Evolutionary conservation across 768 basidiomycete genomes (phyloP).

Genomic region (Termitomyces sp.): DNA sequence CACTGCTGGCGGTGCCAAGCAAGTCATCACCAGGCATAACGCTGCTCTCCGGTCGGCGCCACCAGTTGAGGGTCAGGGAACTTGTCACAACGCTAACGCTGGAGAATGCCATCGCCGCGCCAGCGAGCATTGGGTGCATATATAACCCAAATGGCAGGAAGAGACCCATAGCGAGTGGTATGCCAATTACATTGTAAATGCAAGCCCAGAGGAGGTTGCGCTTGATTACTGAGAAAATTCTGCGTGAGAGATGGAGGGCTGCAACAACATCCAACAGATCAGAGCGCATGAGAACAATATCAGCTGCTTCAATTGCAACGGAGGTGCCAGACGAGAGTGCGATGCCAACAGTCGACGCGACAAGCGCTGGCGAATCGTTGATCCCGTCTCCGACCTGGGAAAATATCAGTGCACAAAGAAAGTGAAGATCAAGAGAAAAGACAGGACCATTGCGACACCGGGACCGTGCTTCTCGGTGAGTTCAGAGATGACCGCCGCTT

Average conservation of each 20-base stretch:
- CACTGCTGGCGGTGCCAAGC: conserved; percentile 16
- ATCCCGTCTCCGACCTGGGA: conserved; percentile 94
- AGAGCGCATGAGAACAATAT: conserved; percentile 96
- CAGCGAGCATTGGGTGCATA: conserved; percentile 97
- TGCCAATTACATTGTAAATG: conserved; percentile 88
- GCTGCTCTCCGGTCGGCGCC: conserved; percentile 68
- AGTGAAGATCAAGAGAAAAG: background rate
- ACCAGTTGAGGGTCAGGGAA: conserved; percentile 82
- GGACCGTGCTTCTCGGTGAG: conserved; percentile 67
- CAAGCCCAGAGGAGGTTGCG: conserved; percentile 97
- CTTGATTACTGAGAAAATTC: conserved; percentile 86
- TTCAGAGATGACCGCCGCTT: conserved; percentile 80
- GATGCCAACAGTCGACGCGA: conserved; percentile 94
- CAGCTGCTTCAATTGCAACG: conserved; percentile 97
- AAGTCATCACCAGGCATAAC: conserved; percentile 58
- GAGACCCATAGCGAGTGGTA: conserved; percentile 97
- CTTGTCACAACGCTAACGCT: conserved; percentile 94
- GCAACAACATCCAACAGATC: conserved; percentile 98
- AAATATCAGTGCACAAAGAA: conserved; percentile 2
- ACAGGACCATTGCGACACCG: conserved; percentile 86
- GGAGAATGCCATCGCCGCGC: conserved; percentile 98
- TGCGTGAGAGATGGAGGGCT: conserved; percentile 83
- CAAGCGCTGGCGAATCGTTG: conserved; percentile 97
- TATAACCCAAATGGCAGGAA: conserved; percentile 90
- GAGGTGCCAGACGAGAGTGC: conserved; percentile 96